A percentile compares a stretch with the other conserved stretches of the same genome.
Evolutionary conservation across 2,329 filamentous ascomycete species (phyloP).

Genomic region (Cercospora janseana): DNA sequence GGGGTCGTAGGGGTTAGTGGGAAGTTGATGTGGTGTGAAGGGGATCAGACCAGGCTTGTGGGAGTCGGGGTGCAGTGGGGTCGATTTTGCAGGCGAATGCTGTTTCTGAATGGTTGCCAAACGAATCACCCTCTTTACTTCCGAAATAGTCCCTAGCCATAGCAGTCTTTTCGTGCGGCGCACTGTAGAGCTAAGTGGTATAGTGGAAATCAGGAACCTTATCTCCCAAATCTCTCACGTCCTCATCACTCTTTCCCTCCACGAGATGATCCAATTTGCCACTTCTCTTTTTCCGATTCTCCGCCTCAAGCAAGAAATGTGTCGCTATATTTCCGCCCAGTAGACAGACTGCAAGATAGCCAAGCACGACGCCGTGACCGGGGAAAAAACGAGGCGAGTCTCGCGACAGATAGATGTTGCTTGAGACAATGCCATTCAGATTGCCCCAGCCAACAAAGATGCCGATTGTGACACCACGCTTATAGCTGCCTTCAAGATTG

Average conservation of each 20-base stretch:
- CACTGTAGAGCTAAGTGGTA: slow-evolving; percentile 21
- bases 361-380: slow-evolving; percentile 74
- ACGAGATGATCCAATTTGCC: slow-evolving; percentile 60
- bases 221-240: slow-evolving; percentile 18
- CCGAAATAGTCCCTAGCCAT: too few relatives aligned
- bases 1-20: too few relatives aligned
- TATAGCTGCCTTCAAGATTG: slow-evolving; percentile 87
- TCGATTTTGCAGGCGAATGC: too few relatives aligned
- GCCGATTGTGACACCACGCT: slow-evolving; percentile 81
- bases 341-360: slow-evolving; percentile 68
- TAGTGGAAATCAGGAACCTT: slow-evolving; percentile 17
- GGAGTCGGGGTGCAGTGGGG: too few relatives aligned
- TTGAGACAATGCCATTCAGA: slow-evolving; percentile 75
- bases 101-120: too few relatives aligned
- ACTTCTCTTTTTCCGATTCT: slow-evolving; percentile 66
- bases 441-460: slow-evolving; percentile 92
- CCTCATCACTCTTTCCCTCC: slow-evolving; percentile 20
- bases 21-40: too few relatives aligned
- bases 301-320: slow-evolving; percentile 58
- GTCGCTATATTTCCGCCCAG: slow-evolving; percentile 69
- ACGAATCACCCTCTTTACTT: too few relatives aligned
- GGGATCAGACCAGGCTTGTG: too few relatives aligned
- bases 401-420: slow-evolving; percentile 69
- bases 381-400: slow-evolving; percentile 54
- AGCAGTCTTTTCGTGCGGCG: too few relatives aligned